Evolutionary conservation across 73 alveolate species (phyloP), one percentile per base, ranked within the genome.

Genomic region (Strombidium stylifer): DNA sequence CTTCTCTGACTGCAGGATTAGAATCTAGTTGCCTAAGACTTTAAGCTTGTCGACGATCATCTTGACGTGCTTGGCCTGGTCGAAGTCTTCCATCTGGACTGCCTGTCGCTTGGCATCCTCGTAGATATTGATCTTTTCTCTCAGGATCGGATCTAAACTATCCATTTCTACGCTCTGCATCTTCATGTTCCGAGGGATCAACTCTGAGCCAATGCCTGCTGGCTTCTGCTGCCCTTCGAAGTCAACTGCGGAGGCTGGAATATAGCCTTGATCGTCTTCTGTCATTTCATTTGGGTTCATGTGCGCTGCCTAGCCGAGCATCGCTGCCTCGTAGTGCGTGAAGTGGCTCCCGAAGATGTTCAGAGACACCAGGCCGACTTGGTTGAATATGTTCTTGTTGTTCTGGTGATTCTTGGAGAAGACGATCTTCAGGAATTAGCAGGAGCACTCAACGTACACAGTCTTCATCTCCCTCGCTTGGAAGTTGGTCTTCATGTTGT

Each of bases 11-110:
- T 94, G 95, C 61, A 94, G 47, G 54, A 90, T 66, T 23, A 87
- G 71, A 39, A 94, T 59, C 54, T 92, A 55, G 26, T 73, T 84
- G 20, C 97, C 94, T 7, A 85, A 84, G 36, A 84, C 61, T 76
- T 85, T 94, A 27, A 94, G 69, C 58, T 92, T 87, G 60, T 94
- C 98, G 16, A 91, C 85, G 0, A 93, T 95, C 31, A 77, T 94
- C 69, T 94, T 94, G 16, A 94, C 64, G 69, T 91, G 67, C 70
- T 92, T 81, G 0, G 98, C 98, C 55, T 87, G 89, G 73, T 87
- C 95, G 60, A 87, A 92, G 68, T 92, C 98, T 39, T 90, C 86
- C 30, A 66, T 49, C 71, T 82, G 94, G 23, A 90, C 83, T 19
- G 92, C 89, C 45, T 76, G 81, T 21, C 46, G 36, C 68, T 90